Evolutionary conservation across 306 rosid species (phyloP).

Genomic region (Hippophae gyantsensis): DNA sequence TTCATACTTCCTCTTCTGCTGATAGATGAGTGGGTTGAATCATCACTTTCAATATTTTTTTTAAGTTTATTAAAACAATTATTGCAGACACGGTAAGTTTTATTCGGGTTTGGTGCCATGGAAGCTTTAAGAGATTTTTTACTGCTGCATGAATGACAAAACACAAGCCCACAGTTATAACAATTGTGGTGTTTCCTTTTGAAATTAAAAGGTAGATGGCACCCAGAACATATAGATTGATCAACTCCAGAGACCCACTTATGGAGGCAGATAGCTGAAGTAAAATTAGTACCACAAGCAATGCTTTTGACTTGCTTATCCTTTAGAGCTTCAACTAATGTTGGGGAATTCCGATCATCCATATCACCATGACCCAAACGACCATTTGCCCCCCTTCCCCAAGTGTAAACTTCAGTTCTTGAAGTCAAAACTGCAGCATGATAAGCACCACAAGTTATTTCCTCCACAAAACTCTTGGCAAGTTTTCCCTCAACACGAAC

Average conservation of each 20-base stretch:
- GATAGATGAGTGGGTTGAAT: constrained; percentile 70
- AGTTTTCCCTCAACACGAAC: constrained; percentile 76
- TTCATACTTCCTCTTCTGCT: constrained; percentile 90
- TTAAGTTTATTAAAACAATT: constrained; percentile 73
- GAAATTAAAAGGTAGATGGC: constrained; percentile 89
- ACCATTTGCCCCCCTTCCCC: constrained; percentile 99
- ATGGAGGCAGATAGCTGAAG: constrained; percentile 94
- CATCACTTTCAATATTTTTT: constrained; percentile 63
- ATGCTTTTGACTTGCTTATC: constrained; percentile 94
- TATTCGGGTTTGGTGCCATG: constrained; percentile 99
- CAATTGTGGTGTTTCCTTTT: constrained; percentile 97
- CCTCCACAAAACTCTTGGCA: constrained; percentile 81
- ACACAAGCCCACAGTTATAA: constrained; percentile 93
- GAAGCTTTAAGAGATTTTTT: constrained; percentile 94
- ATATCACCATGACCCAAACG: constrained; percentile 94
- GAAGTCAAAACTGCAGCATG: constrained; percentile 95
- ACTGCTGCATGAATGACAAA: constrained; percentile 96
- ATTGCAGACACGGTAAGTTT: constrained; percentile 96
- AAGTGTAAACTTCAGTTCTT: constrained; percentile 91
- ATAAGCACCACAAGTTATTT: constrained; percentile 95
- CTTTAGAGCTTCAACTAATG: constrained; percentile 80
- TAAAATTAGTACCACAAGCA: constrained; percentile 91
- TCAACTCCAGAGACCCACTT: constrained; percentile 99
- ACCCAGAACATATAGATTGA: constrained; percentile 98
- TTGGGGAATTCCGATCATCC: constrained; percentile 73